Percentiles rank a stretch among this genome's conserved stretches.
Conservation (phyloP, 805 yeast genomes). For the Starmerella asiatica region DNA sequence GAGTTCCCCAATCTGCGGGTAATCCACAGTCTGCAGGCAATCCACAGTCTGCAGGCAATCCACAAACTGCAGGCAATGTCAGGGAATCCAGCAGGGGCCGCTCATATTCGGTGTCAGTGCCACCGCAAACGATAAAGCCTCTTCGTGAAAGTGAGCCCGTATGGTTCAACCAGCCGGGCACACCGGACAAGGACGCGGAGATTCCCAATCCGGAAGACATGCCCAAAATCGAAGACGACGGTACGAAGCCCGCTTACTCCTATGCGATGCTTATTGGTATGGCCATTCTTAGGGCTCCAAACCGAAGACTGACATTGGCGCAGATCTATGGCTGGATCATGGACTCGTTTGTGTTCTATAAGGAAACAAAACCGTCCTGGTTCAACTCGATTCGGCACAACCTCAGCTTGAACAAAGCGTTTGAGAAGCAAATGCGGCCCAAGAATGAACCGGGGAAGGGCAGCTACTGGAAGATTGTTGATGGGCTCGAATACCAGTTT, state of each 20-base stretch:
- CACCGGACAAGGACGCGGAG: conserved; percentile 1
- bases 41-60: no score
- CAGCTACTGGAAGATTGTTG: conserved; percentile 82
- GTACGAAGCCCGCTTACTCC: conserved; percentile 80
- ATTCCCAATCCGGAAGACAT: conserved; percentile 22
- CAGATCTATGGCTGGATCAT: conserved; percentile 91
- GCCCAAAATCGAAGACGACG: conserved; percentile 38
- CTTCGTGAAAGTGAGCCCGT: neutral
- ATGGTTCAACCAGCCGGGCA: neutral
- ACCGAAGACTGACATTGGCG: conserved; percentile 55
- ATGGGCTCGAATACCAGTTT: conserved; percentile 73
- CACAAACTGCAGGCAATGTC: no score
- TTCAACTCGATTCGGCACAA: conserved; percentile 95
- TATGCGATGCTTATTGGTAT: conserved; percentile 88
- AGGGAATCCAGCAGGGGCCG: no score
- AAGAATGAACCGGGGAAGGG: conserved; percentile 46
- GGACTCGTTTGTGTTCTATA: conserved; percentile 68
- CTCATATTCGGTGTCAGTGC: neutral
- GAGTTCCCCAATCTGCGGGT: no score
- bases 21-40: no score
- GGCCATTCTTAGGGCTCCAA: conserved; percentile 75
- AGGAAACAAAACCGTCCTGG: conserved; percentile 85
- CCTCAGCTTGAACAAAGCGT: conserved; percentile 82
- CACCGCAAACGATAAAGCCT: neutral
- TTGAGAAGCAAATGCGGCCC: conserved; percentile 78